A percentile compares a stretch with the other conserved stretches of the same genome.
These are phyloP conservation scores for Quercus berberidifolia DNA, from an alignment of 306 rosid species.

Conservation along the genomic window DNA sequence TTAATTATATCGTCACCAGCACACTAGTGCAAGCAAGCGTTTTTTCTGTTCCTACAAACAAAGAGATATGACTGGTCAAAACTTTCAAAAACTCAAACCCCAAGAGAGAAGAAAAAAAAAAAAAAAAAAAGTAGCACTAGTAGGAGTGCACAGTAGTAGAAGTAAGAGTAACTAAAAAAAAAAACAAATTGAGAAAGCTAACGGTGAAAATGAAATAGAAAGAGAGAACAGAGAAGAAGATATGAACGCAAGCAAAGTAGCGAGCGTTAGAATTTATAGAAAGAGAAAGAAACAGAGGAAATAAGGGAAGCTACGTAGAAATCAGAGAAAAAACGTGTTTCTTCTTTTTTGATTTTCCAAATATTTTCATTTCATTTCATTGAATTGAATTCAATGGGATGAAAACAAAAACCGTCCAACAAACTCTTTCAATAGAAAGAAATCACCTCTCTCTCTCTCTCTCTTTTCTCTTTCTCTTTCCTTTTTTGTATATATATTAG, in stretches of 20 bases:
- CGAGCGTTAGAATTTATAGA: neutral
- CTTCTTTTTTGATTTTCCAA: neutral
- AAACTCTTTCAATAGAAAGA: neutral
- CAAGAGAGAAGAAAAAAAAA: neutral
- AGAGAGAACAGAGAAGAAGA: neutral
- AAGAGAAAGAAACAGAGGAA: neutral
- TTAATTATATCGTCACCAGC: too few species aligned
- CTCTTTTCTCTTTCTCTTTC: neutral
- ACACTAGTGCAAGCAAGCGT: neutral
- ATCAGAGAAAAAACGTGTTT: neutral
- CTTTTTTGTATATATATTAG: neutral
- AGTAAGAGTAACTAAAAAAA: too few species aligned
- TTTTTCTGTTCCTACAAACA: neutral
- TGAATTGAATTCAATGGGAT: neutral
- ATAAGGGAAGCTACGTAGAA: neutral
- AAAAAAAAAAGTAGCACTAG: too few species aligned
- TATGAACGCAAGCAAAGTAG: neutral
- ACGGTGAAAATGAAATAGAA: neutral
- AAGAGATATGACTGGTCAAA: neutral
- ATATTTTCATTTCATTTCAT: neutral
- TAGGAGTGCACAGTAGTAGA: too few species aligned
- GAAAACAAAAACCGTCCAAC: constrained; percentile 1
- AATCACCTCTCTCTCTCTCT: neutral
- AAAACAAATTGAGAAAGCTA: neutral
- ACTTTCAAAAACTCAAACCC: neutral